Conservation (phyloP, 345 rosid species). For the Cardamine chenopodiifolia region DNA sequence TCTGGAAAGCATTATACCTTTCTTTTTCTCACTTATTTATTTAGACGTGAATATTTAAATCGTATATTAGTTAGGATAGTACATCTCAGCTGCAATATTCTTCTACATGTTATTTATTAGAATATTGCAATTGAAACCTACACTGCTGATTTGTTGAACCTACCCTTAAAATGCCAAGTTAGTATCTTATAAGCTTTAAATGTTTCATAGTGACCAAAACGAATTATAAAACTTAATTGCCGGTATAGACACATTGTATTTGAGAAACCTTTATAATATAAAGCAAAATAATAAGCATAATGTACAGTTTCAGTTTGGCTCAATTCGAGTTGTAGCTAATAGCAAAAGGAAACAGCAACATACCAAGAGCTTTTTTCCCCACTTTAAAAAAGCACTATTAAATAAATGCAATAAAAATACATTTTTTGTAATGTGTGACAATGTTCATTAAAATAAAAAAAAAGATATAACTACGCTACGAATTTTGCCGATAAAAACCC, state of each 20-base stretch:
- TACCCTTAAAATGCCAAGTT: too few species aligned
- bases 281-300: neutral
- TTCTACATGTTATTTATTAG: too few species aligned
- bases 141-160: neutral
- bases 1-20: slow-evolving; percentile 3
- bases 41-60: neutral
- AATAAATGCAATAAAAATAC: slow-evolving; percentile 22
- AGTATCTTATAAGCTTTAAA: neutral
- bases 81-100: neutral
- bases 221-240: too few species aligned
- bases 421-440: slow-evolving; percentile 25
- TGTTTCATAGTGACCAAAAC: too few species aligned
- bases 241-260: too few species aligned
- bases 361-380: neutral
- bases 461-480: slow-evolving; percentile 31
- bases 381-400: neutral
- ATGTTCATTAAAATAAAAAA: neutral
- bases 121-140: too few species aligned
- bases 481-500: slow-evolving; percentile 7
- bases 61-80: neutral
- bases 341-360: neutral
- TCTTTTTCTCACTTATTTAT: neutral
- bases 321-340: neutral
- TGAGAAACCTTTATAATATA: too few species aligned
- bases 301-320: neutral